Base-by-base conservation (phyloP, 139 green algal genomes). In the Chlamydomonas applanata region DNA sequence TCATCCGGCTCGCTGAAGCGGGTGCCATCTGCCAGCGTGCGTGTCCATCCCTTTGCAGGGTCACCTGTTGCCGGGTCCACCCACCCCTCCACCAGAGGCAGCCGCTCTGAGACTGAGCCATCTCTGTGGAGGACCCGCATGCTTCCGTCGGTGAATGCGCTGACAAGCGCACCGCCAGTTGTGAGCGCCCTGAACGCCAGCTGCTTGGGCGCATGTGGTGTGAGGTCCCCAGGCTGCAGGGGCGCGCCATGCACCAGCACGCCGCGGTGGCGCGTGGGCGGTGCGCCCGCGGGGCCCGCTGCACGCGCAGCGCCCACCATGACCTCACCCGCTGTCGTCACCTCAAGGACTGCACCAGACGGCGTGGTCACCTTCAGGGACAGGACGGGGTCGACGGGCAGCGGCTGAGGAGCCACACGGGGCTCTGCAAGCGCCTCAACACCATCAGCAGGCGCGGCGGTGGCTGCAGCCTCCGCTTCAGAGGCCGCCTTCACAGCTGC, bases 231-330 rank as follows among this genome's bases (percentile, higher is more conserved):
- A 54, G 59, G 49, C 5, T n/a, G 14, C 27, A 89, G 14, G 9
- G 78, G 75, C 16, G 78, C 84, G 4, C 84, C 84, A 34, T 83
- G 81, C 30, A 81, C 77, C 44, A 61, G 69, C 5, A 88, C 83
- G 22, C 77, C 83, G 22, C 62, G 69, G 79, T 72, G 73, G 1
- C 34, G 25, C 66, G 60, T 29, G 40, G 73, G 53, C 16, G 54
- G 71, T n/a, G 32, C 34, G 2, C 70, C 53, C 5, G 60, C 22
- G 14, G 54, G 9, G 35, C 35, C 35, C 25, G 69, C 45, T 0
- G 56, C 34, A 1, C 22, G 11, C 3, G 75, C 32, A 22, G 76
- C 76, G 2, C 54, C 61, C 56, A 86, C 30, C 32, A 86, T 17
- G 34, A 86, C 76, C 54, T 76, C 46, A 2, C 81, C 81, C 32